These are phyloP conservation scores for Fusarium devonianum DNA, from an alignment of 2,329 filamentous ascomycete genomes.

Conservation along the genomic window DNA sequence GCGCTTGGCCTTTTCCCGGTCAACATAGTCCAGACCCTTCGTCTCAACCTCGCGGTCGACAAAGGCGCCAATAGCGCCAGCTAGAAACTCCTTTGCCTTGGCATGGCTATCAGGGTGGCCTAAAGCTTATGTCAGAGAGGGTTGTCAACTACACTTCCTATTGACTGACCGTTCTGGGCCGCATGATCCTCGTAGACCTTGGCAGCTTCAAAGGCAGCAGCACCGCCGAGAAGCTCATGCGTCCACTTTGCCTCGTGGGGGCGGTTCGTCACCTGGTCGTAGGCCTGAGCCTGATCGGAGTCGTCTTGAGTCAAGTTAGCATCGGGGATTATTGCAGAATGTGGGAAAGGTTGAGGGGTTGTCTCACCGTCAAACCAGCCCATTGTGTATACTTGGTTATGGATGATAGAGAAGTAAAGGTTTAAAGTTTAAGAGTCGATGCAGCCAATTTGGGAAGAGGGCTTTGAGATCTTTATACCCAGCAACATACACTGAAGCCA, in stretches of 20 bases:
- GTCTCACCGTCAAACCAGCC: constrained; percentile 20
- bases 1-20: constrained; percentile 42
- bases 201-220: constrained; percentile 44
- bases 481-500: too few species aligned
- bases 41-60: constrained; percentile 46
- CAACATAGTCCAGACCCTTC: constrained; percentile 41
- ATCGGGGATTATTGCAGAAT: accelerated
- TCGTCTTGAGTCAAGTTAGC: constrained; percentile 25
- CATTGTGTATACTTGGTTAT: constrained; percentile 7
- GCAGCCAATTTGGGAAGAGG: not conserved
- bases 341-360: too few species aligned
- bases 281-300: constrained; percentile 34
- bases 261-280: constrained; percentile 38
- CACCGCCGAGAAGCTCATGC: constrained; percentile 44
- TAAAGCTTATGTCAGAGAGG: not conserved
- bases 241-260: constrained; percentile 44
- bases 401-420: not conserved
- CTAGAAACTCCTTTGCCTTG: constrained; percentile 43
- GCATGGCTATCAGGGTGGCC: constrained; percentile 42
- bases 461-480: not conserved
- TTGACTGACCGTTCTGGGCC: constrained; percentile 33
- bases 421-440: not conserved
- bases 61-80: constrained; percentile 41
- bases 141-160: too few species aligned
- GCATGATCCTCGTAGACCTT: constrained; percentile 45